Percentiles rank a stretch among this genome's conserved stretches.
phyloP scores from a whole-genome alignment of 345 rosid genomes.

The Raphanus sativus region DNA sequence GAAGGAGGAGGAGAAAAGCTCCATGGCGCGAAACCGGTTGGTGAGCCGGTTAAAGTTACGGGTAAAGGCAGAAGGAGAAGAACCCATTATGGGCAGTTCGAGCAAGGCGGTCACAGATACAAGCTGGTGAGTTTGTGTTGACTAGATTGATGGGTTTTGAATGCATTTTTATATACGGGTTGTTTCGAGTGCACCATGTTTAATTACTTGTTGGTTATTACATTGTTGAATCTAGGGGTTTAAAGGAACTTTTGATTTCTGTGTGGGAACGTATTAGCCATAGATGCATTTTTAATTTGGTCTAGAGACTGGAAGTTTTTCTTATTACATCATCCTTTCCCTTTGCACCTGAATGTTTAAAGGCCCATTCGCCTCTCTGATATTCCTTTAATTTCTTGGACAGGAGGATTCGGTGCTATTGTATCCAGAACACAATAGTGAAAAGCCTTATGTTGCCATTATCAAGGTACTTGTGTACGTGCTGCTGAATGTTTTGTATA shows the following conservation, averaged over 20 bases:
- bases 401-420: background rate
- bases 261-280: background rate
- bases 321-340: background rate
- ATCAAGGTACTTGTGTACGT: background rate
- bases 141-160: background rate
- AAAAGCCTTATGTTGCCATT: background rate
- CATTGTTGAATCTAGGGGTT: conserved; percentile 2
- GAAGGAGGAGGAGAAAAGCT: conserved; percentile 39
- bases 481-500: background rate
- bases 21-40: conserved; percentile 83
- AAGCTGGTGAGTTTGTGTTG: conserved; percentile 61
- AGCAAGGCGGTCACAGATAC: conserved; percentile 70
- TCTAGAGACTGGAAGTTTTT: background rate
- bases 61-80: conserved; percentile 78
- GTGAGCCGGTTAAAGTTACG: conserved; percentile 56
- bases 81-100: conserved; percentile 64
- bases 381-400: conserved; percentile 3
- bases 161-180: background rate
- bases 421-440: background rate
- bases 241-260: background rate
- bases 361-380: background rate
- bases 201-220: background rate
- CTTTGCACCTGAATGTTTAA: background rate
- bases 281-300: background rate
- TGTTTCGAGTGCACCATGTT: background rate